Percentiles rank a stretch among this genome's conserved stretches.
Evolutionary conservation across 2,329 filamentous ascomycete genomes (phyloP).

Genomic region (Lasiodiplodia sp.): DNA sequence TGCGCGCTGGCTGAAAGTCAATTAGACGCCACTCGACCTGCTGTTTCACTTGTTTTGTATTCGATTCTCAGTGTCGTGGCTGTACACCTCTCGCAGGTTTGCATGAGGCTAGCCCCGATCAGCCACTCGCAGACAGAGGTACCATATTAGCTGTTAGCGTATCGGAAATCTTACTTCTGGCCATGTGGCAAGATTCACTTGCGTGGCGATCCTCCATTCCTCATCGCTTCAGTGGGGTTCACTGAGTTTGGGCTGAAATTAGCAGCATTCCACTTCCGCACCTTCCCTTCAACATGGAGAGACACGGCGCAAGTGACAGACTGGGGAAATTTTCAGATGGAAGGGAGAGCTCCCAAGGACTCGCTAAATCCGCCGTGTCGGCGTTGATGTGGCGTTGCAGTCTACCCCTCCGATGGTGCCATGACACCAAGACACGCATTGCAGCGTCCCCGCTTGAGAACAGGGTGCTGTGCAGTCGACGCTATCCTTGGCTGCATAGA

Average conservation of each 20-base stretch:
- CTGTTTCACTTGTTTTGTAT: background rate
- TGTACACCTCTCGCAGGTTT: background rate
- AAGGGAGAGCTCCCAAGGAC: background rate
- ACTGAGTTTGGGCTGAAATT: background rate
- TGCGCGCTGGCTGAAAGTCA: background rate
- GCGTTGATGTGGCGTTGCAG: background rate
- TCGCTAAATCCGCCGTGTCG: background rate
- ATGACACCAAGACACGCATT: background rate
- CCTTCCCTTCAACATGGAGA: background rate
- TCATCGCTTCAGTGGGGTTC: background rate
- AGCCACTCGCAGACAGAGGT: background rate
- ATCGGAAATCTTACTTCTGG: background rate
- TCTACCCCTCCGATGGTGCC: background rate
- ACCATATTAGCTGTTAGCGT: background rate
- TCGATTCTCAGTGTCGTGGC: background rate
- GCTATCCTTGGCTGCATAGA: background rate
- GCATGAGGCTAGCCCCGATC: background rate
- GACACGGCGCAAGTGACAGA: background rate
- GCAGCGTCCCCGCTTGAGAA: background rate
- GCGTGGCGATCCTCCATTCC: conserved; percentile 13
- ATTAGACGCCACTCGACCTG: background rate
- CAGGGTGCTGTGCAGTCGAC: background rate
- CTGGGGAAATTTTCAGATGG: background rate
- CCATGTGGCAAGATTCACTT: conserved; percentile 8
- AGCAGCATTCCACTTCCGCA: conserved; percentile 16